Evolutionary conservation across 805 yeast genomes (phyloP).

Genomic region (Yarrowia sp.): DNA sequence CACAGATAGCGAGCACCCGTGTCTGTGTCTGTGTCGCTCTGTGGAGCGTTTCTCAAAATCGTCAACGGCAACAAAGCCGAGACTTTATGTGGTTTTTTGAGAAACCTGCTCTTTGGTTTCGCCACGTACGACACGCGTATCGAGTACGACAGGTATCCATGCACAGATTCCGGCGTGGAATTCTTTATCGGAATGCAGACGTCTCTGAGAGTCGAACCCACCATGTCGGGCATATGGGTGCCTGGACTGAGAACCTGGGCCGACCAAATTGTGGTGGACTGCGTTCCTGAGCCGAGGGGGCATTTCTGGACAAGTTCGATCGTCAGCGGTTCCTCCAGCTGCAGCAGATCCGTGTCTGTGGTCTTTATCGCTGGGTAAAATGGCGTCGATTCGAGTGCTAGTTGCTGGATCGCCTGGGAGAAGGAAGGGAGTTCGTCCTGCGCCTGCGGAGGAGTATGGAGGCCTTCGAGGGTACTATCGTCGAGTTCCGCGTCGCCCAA

Average conservation of each 20-base stretch:
- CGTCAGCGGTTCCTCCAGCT: constrained; percentile 4
- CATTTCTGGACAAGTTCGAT: constrained; percentile 22
- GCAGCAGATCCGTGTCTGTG: constrained; percentile 21
- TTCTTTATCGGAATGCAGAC: constrained; percentile 8
- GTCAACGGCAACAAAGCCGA: constrained; percentile 20
- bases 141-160: constrained; percentile 18
- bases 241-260: background rate
- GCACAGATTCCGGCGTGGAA: constrained; percentile 23
- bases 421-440: constrained; percentile 23
- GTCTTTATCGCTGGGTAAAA: constrained; percentile 31
- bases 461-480: background rate
- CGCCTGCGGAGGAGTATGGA: background rate
- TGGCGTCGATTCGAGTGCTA: constrained; percentile 3
- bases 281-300: constrained; percentile 9
- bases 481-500: background rate
- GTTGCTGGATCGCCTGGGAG: constrained; percentile 27
- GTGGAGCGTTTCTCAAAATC: constrained; percentile 12
- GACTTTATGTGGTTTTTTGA: background rate
- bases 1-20: constrained; percentile 14
- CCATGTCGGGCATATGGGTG: constrained; percentile 14
- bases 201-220: constrained; percentile 3
- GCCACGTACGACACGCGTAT: constrained; percentile 9
- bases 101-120: background rate
- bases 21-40: constrained; percentile 9
- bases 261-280: constrained; percentile 5